These are phyloP conservation scores for Hippophae rhamnoides DNA, from an alignment of 306 rosid species.

Conservation along the genomic window DNA sequence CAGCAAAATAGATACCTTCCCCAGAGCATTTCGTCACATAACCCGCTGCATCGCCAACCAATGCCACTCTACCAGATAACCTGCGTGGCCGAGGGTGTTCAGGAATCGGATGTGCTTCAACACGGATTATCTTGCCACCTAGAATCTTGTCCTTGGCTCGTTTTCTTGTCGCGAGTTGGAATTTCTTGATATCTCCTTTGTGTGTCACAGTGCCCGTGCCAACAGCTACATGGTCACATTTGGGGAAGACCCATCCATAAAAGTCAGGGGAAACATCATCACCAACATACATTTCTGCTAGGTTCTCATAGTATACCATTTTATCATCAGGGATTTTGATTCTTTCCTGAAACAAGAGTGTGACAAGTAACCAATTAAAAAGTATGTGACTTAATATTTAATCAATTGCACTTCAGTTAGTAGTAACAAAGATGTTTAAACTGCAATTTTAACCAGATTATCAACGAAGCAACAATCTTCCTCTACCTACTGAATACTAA, in stretches of 20 bases:
- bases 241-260: conserved; percentile 97
- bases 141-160: conserved; percentile 88
- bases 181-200: conserved; percentile 97
- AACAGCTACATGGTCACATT: conserved; percentile 95
- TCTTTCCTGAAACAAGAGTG: conserved; percentile 55
- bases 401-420: not conserved
- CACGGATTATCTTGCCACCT: conserved; percentile 85
- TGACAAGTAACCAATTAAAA: not conserved
- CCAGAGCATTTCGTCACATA: conserved; percentile 95
- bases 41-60: conserved; percentile 97
- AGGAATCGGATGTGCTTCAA: conserved; percentile 95
- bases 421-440: not conserved
- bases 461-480: not conserved
- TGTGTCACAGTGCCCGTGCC: conserved; percentile 97
- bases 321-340: conserved; percentile 83
- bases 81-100: conserved; percentile 97
- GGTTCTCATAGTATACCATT: conserved; percentile 83
- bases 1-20: conserved; percentile 95
- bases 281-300: conserved; percentile 93
- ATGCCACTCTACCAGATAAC: conserved; percentile 60
- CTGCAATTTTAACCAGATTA: not conserved
- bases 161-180: conserved; percentile 90
- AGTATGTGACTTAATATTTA: too few species aligned
- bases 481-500: not conserved
- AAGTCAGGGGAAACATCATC: conserved; percentile 98